phyloP scores from a whole-genome alignment of 1,284 basidiomycete species.

The Malassezia nana region DNA sequence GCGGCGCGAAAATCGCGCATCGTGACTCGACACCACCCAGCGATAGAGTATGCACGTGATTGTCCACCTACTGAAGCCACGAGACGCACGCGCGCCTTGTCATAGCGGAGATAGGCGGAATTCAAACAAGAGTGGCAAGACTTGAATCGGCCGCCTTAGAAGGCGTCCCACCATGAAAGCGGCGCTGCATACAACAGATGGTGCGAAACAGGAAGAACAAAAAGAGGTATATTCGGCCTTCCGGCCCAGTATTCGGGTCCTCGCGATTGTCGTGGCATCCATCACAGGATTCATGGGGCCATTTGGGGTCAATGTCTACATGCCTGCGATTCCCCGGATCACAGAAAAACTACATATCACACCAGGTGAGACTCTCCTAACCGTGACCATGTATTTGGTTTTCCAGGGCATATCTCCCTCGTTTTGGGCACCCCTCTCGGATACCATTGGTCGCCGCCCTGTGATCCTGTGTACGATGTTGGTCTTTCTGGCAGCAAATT shows the following conservation, averaged over 20 bases:
- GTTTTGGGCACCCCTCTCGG: constrained; percentile 58
- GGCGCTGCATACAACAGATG: too few relatives aligned
- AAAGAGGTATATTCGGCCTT: neutral
- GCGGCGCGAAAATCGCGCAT: constrained; percentile 3
- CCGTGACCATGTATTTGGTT: constrained; percentile 66
- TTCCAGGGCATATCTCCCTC: constrained; percentile 54
- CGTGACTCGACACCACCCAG: too few relatives aligned
- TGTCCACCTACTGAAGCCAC: too few relatives aligned
- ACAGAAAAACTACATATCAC: constrained; percentile 58
- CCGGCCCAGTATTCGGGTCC: neutral
- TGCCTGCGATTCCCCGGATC: constrained; percentile 64
- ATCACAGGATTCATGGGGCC: constrained; percentile 8
- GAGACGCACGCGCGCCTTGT: too few relatives aligned
- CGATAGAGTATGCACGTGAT: too few relatives aligned
- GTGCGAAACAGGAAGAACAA: neutral
- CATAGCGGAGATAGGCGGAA: neutral
- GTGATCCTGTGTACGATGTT: constrained; percentile 55
- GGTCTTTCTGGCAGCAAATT: constrained; percentile 51
- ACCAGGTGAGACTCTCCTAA: constrained; percentile 63
- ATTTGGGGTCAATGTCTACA: constrained; percentile 57
- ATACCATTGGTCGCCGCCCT: constrained; percentile 55
- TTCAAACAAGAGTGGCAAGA: too few relatives aligned
- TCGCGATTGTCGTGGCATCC: neutral
- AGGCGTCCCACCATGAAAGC: too few relatives aligned
- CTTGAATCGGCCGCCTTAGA: too few relatives aligned